These are phyloP conservation scores for Ustilaginoidea virens DNA, from an alignment of 2,329 filamentous ascomycete genomes.

Conservation along the genomic window DNA sequence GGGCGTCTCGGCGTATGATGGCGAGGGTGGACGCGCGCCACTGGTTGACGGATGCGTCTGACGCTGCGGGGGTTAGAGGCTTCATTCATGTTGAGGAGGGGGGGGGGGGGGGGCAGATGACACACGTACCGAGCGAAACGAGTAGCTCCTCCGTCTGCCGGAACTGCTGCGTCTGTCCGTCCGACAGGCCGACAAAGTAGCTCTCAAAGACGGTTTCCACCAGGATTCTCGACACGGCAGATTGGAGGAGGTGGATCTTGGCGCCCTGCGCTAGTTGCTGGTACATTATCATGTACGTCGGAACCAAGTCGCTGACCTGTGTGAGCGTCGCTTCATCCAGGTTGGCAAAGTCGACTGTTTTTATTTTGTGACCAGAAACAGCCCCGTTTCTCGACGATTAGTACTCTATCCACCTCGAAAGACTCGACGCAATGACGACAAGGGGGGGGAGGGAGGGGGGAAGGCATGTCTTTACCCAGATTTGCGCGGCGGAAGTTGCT, in stretches of 20 bases:
- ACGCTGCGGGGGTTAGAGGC: slow-evolving; percentile 15
- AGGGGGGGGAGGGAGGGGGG: too few relatives aligned
- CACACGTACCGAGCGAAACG: slow-evolving; percentile 21
- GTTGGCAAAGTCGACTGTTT: slow-evolving; percentile 27
- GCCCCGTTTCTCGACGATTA: too few relatives aligned
- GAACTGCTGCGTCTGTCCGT: slow-evolving; percentile 35
- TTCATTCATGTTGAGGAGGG: not conserved
- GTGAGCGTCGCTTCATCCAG: slow-evolving; percentile 24
- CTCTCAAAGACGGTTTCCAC: slow-evolving; percentile 45
- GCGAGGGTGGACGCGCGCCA: slow-evolving; percentile 52
- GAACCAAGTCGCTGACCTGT: slow-evolving; percentile 33
- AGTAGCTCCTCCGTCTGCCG: slow-evolving; percentile 32
- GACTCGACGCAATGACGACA: too few relatives aligned
- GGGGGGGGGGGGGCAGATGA: not conserved
- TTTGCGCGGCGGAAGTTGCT: slow-evolving; percentile 50
- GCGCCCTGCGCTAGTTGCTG: slow-evolving; percentile 34
- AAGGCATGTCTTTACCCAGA: slow-evolving; percentile 37
- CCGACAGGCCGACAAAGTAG: slow-evolving; percentile 47
- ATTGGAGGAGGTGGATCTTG: slow-evolving; percentile 49
- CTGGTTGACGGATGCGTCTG: slow-evolving; percentile 41
- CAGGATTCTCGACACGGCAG: slow-evolving; percentile 41
- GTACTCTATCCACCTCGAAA: too few relatives aligned
- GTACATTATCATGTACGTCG: slow-evolving; percentile 43
- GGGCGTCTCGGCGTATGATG: slow-evolving; percentile 38
- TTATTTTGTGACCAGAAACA: too few relatives aligned